Conservation (phyloP, 2,329 filamentous ascomycete species). For the Monilinia fructigena region DNA sequence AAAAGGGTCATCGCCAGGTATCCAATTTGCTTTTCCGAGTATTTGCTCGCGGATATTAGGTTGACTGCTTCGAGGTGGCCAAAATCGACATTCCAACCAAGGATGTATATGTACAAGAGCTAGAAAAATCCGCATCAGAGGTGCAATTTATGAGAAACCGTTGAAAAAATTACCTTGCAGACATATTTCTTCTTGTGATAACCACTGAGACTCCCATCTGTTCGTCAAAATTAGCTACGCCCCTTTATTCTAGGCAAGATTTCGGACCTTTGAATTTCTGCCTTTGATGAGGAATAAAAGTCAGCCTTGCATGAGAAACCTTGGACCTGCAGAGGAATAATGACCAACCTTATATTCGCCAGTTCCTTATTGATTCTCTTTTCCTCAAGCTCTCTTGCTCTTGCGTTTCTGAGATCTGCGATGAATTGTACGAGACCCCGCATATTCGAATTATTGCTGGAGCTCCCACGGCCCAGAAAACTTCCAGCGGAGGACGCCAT, state of each 20-base stretch:
- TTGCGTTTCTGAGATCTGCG: constrained; percentile 89
- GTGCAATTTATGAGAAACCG: not conserved
- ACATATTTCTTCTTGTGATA: constrained; percentile 99
- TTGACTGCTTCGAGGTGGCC: constrained; percentile 98
- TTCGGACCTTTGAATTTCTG: constrained; percentile 86
- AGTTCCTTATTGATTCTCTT: constrained; percentile 99
- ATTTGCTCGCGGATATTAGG: constrained; percentile 92
- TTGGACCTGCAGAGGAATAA: constrained; percentile 16
- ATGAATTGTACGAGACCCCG: constrained; percentile 96
- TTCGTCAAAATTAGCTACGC: constrained; percentile 27
- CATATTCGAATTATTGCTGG: constrained; percentile 64
- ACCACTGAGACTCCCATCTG: constrained; percentile 83
- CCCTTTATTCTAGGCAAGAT: not conserved
- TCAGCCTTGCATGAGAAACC: constrained; percentile 30
- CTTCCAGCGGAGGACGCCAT: constrained; percentile 46
- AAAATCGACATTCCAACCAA: constrained; percentile 99
- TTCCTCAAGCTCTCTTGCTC: constrained; percentile 93
- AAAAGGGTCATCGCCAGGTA: constrained; percentile 97
- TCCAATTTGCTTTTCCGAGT: constrained; percentile 98
- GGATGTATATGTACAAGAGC: constrained; percentile 97
- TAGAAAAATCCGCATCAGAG: constrained; percentile 23
- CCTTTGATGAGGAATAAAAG: constrained; percentile 43
- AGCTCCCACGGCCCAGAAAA: constrained; percentile 64
- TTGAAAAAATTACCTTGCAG: constrained; percentile 67
- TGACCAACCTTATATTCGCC: constrained; percentile 80